Percentiles rank a stretch among this genome's conserved stretches.
Evolutionary conservation across 345 rosid species (phyloP).

Genomic region (Aquilaria malaccensis): DNA sequence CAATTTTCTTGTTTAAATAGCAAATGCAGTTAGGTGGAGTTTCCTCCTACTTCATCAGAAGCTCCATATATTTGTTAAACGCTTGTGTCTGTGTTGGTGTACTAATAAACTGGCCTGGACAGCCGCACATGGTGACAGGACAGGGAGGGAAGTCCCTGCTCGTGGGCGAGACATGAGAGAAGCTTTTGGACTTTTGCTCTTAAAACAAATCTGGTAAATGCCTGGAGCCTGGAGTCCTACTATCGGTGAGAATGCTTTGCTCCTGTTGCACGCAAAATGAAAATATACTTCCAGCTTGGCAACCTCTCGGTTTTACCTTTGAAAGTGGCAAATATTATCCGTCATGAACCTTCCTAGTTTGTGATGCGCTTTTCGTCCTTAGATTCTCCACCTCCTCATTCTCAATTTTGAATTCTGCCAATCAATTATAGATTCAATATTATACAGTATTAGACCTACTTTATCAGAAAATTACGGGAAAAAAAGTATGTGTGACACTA

Average conservation of each 20-base stretch:
- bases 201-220: neutral
- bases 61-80: no score
- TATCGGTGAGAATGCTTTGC: constrained; percentile 8
- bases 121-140: neutral
- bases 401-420: neutral
- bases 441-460: neutral
- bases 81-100: no score
- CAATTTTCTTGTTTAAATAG: no score
- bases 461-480: no score
- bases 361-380: no score
- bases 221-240: neutral
- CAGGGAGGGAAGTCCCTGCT: constrained; percentile 2
- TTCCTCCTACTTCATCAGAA: no score
- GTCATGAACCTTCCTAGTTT: no score
- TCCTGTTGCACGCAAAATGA: constrained; percentile 12
- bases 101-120: no score
- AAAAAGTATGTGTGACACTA: no score
- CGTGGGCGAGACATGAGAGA: neutral
- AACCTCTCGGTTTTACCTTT: neutral
- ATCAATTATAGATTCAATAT: neutral
- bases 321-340: no score
- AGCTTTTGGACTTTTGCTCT: constrained; percentile 6
- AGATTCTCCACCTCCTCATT: no score
- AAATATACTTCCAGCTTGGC: constrained; percentile 16
- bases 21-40: no score